Conservation (phyloP, 169 alveolate genomes). For the Babesia bigemina region DNA sequence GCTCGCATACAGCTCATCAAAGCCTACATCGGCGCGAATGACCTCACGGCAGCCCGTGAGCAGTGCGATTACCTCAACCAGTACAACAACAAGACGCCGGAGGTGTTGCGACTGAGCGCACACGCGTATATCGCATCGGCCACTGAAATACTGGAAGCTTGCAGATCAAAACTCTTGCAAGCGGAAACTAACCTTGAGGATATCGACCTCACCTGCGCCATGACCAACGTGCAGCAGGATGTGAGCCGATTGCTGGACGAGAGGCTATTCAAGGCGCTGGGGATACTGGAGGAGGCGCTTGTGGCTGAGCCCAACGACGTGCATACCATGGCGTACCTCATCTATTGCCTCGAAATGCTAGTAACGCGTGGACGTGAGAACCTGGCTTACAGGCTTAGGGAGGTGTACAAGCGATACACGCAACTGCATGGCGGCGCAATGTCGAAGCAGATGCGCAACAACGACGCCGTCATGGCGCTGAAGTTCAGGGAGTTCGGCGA, state of each 20-base stretch:
- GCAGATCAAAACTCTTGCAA: conserved; percentile 35
- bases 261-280: conserved; percentile 51
- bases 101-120: conserved; percentile 29
- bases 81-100: conserved; percentile 30
- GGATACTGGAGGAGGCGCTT: conserved; percentile 49
- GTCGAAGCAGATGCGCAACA: conserved; percentile 23
- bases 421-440: background rate
- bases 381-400: conserved; percentile 37
- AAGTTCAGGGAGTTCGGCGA: conserved; percentile 27
- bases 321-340: conserved; percentile 33
- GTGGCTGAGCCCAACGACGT: conserved; percentile 11
- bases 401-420: conserved; percentile 18
- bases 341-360: conserved; percentile 55
- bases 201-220: conserved; percentile 39
- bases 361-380: conserved; percentile 57
- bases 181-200: conserved; percentile 21
- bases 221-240: conserved; percentile 49
- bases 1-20: conserved; percentile 59
- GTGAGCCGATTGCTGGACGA: conserved; percentile 55
- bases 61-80: conserved; percentile 51
- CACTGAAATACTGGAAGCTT: conserved; percentile 46
- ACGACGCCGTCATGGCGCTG: conserved; percentile 54
- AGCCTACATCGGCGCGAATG: conserved; percentile 37
- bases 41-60: conserved; percentile 58
- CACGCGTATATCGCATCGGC: conserved; percentile 55